A percentile compares a stretch with the other conserved stretches of the same genome.
phyloP scores from a whole-genome alignment of 1,284 basidiomycete genomes.

The Naganishia liquefaciens region DNA sequence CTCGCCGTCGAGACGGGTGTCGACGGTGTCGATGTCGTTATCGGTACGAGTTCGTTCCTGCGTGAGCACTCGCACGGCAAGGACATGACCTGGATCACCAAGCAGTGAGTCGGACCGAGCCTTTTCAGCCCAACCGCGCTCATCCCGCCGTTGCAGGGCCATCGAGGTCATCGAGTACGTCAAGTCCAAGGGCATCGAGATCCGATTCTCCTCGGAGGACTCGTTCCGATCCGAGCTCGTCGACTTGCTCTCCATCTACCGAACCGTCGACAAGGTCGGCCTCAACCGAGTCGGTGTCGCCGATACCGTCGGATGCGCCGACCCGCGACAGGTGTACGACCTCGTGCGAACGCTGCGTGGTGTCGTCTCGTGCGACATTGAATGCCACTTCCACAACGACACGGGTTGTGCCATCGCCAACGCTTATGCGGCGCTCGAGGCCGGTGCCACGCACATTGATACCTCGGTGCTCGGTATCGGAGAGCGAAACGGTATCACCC shows the following conservation, averaged over 20 bases:
- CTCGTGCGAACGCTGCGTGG: conserved; percentile 94
- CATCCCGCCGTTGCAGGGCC: conserved; percentile 51
- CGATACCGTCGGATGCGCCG: conserved; percentile 98
- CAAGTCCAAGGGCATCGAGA: conserved; percentile 99
- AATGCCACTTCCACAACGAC: conserved; percentile 98
- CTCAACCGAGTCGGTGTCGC: conserved; percentile 99
- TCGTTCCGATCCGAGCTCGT: conserved; percentile 99
- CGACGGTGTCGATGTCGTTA: conserved; percentile 98
- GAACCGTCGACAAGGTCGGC: conserved; percentile 99
- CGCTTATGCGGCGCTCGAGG: conserved; percentile 96
- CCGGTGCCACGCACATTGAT: conserved; percentile 98
- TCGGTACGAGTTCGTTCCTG: conserved; percentile 98
- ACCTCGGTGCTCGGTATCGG: conserved; percentile 93
- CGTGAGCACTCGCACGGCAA: conserved; percentile 99
- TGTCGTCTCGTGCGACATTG: conserved; percentile 95
- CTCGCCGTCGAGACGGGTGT: conserved; percentile 99
- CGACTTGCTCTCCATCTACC: conserved; percentile 97
- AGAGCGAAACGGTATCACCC: conserved; percentile 98
- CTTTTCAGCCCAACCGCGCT: conserved; percentile 8
- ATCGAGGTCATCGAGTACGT: conserved; percentile 99
- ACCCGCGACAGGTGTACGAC: conserved; percentile 98
- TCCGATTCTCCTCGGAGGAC: conserved; percentile 99
- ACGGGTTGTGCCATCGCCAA: conserved; percentile 94
- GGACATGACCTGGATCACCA: conserved; percentile 99
- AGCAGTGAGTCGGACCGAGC: conserved; percentile 60